Percentiles rank a stretch among this genome's conserved stretches.
phyloP scores from a whole-genome alignment of 1,284 basidiomycete genomes.

The Apiotrichum akiyoshidainum region DNA sequence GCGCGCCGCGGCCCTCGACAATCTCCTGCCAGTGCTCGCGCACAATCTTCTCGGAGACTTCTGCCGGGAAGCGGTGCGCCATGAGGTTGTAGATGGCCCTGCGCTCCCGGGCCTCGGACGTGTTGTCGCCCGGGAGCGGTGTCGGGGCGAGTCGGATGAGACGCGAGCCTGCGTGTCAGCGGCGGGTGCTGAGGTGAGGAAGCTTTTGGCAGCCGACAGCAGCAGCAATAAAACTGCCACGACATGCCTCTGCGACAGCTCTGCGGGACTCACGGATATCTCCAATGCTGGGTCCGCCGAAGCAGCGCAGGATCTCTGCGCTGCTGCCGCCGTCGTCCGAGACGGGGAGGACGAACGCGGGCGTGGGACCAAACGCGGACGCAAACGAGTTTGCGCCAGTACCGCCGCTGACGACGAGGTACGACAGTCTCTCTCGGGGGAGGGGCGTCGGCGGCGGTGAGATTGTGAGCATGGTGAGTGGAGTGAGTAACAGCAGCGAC shows the following conservation, averaged over 20 bases:
- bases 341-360: slow-evolving; percentile 52
- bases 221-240: too few relatives aligned
- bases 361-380: slow-evolving; percentile 53
- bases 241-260: too few relatives aligned
- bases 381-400: slow-evolving; percentile 56
- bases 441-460: background rate
- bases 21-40: slow-evolving; percentile 87
- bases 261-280: slow-evolving; percentile 53
- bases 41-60: slow-evolving; percentile 68
- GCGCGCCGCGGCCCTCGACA: slow-evolving; percentile 76
- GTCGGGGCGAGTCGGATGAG: slow-evolving; percentile 55
- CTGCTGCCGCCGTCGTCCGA: slow-evolving; percentile 56
- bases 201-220: too few relatives aligned
- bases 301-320: slow-evolving; percentile 53
- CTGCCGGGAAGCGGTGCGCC: slow-evolving; percentile 71
- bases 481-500: too few relatives aligned
- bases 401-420: slow-evolving; percentile 55
- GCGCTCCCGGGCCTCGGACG: slow-evolving; percentile 32
- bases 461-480: too few relatives aligned
- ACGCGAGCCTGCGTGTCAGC: slow-evolving; percentile 46
- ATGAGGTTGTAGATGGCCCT: slow-evolving; percentile 71
- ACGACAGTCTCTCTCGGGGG: slow-evolving; percentile 21
- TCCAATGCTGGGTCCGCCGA: slow-evolving; percentile 53
- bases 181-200: background rate
- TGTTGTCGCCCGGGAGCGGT: slow-evolving; percentile 20